Evolutionary conservation across 2,329 filamentous ascomycete genomes (phyloP).

Genomic region (Aspergillus intermedius): DNA sequence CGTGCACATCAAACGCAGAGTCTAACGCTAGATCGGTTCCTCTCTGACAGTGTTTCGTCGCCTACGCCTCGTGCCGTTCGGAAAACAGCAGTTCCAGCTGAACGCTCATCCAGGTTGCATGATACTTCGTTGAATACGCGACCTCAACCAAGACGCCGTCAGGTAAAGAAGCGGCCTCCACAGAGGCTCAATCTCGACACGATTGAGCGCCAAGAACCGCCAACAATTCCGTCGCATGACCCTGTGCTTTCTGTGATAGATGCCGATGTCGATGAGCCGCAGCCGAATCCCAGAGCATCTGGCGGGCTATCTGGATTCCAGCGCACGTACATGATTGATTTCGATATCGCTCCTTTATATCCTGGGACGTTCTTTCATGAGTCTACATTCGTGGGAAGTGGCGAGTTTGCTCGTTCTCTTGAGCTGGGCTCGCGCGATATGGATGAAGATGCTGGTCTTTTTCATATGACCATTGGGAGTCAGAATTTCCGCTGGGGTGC

Average conservation of each 20-base stretch:
- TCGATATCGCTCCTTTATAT: conserved; percentile 46
- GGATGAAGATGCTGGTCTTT: conserved; percentile 35
- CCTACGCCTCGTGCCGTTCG: conserved; percentile 1
- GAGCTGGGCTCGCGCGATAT: conserved; percentile 36
- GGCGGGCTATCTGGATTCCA: conserved; percentile 45
- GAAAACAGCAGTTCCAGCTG: not conserved
- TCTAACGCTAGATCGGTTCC: conserved; percentile 31
- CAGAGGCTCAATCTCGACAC: conserved; percentile 42
- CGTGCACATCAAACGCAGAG: conserved; percentile 9
- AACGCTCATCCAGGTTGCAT: conserved; percentile 1
- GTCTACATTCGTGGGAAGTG: conserved; percentile 53
- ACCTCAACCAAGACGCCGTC: conserved; percentile 12
- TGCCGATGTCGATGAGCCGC: not conserved
- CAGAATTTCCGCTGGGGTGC: conserved; percentile 41
- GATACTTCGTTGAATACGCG: conserved; percentile 7
- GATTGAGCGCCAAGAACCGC: conserved; percentile 41
- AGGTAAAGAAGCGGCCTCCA: conserved; percentile 34
- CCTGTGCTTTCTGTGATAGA: conserved; percentile 3
- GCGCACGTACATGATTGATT: conserved; percentile 47
- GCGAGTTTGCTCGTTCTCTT: conserved; percentile 45
- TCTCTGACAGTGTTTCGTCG: conserved; percentile 16
- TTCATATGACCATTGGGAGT: conserved; percentile 31
- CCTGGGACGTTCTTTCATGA: conserved; percentile 51
- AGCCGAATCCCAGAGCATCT: conserved; percentile 13
- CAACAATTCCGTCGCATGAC: conserved; percentile 17